A percentile compares a stretch with the other conserved stretches of the same genome.
Evolutionary conservation across 164 flowering plant genomes (phyloP).

Genomic region (Tinospora cordifolia): DNA sequence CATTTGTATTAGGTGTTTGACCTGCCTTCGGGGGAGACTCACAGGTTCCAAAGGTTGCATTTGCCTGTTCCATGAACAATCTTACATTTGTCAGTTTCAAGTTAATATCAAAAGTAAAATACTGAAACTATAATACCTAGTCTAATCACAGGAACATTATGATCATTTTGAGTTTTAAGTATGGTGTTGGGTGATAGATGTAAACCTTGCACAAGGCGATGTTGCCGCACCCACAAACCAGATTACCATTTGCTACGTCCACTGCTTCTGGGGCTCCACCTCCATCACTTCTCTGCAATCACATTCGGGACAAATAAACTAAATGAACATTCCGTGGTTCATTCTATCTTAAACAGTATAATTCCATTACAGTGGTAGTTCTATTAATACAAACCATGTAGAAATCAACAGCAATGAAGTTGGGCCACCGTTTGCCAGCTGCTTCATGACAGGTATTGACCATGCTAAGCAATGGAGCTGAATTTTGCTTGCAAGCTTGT

Average conservation of each 20-base stretch:
- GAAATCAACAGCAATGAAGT: conserved; percentile 78
- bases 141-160: not conserved
- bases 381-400: conserved; percentile 45
- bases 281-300: conserved; percentile 90
- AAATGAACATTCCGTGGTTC: too few relatives aligned
- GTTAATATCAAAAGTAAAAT: not conserved
- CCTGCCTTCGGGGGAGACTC: conserved; percentile 31
- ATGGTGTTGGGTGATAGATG: not conserved
- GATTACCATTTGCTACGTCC: conserved; percentile 69
- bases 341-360: not conserved
- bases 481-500: conserved; percentile 58
- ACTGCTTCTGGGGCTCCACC: conserved; percentile 72
- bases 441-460: conserved; percentile 58
- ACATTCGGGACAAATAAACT: too few relatives aligned
- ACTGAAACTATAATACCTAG: not conserved
- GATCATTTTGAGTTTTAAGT: not conserved
- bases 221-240: conserved; percentile 61
- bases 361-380: not conserved
- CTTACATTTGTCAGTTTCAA: not conserved
- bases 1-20: conserved; percentile 10
- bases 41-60: conserved; percentile 56
- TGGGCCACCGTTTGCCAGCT: conserved; percentile 69
- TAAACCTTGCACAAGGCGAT: conserved; percentile 72
- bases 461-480: conserved; percentile 57
- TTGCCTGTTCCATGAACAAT: conserved; percentile 38